Conservation (phyloP, 129 eudicot species). For the Smallanthus sonchifolius region DNA sequence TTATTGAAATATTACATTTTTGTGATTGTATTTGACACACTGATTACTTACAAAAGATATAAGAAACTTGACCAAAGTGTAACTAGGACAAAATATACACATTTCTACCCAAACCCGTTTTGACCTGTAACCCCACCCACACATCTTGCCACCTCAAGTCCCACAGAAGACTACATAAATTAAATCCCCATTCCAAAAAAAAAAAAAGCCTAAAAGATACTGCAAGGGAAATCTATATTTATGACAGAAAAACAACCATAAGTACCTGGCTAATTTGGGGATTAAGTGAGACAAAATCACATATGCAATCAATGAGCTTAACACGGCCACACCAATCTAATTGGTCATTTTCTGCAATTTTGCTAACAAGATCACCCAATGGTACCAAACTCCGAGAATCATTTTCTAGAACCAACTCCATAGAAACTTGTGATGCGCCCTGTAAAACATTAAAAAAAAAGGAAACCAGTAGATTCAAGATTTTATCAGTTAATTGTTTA, state of each 20-base stretch:
- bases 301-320: slow-evolving; percentile 83
- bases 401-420: slow-evolving; percentile 24
- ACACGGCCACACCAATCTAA: slow-evolving; percentile 80
- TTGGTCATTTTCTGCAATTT: slow-evolving; percentile 49
- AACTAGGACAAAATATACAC: background rate
- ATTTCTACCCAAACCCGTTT: background rate
- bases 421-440: slow-evolving; percentile 23
- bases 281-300: slow-evolving; percentile 55
- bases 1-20: background rate
- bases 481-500: background rate
- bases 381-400: slow-evolving; percentile 52
- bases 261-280: slow-evolving; percentile 88
- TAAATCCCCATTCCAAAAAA: background rate
- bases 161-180: background rate
- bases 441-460: slow-evolving; percentile 11
- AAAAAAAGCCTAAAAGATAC: slow-evolving; percentile 3
- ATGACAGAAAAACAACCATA: slow-evolving; percentile 6
- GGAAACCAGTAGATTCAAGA: background rate
- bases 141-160: background rate
- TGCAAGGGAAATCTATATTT: background rate
- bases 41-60: background rate
- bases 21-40: background rate
- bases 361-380: slow-evolving; percentile 74
- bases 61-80: background rate
- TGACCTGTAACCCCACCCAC: background rate